Percentiles rank a stretch among this genome's conserved stretches.
Evolutionary conservation across 805 yeast species (phyloP).

Genomic region (Candida coquimbonensis): DNA sequence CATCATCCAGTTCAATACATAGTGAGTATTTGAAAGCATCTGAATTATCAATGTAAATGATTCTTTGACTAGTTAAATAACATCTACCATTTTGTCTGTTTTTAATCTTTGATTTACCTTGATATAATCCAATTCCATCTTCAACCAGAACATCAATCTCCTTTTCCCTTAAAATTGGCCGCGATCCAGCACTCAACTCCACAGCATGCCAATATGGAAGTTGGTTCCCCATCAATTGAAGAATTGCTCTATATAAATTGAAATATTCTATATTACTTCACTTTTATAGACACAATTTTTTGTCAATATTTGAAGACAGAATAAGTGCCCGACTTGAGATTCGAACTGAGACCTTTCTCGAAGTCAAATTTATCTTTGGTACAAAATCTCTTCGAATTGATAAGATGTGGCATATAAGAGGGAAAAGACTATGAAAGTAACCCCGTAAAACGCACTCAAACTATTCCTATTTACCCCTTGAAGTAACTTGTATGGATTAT

Average conservation of each 20-base stretch:
- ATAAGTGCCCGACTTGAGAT: too few species aligned
- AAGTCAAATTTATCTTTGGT: neutral
- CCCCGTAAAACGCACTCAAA: too few species aligned
- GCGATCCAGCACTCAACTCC: conserved; percentile 31
- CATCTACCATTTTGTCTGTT: conserved; percentile 69
- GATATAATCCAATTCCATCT: conserved; percentile 66
- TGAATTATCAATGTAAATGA: conserved; percentile 63
- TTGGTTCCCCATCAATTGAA: conserved; percentile 3
- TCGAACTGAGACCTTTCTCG: neutral
- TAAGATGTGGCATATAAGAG: too few species aligned
- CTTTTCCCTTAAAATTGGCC: conserved; percentile 32
- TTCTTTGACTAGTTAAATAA: conserved; percentile 66
- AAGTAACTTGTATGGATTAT: too few species aligned
- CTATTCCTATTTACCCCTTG: too few species aligned
- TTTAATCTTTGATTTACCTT: conserved; percentile 58
- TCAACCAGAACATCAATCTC: conserved; percentile 51
- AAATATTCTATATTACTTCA: too few species aligned
- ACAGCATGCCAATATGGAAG: conserved; percentile 28
- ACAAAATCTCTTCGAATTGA: too few species aligned
- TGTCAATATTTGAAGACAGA: too few species aligned
- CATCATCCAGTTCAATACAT: conserved; percentile 36
- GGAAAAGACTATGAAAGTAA: too few species aligned
- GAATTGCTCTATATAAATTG: too few species aligned
- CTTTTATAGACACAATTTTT: neutral
- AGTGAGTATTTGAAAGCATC: conserved; percentile 37